These are phyloP conservation scores for Microdochium nivale DNA, from an alignment of 2,329 filamentous ascomycete species.

Conservation along the genomic window DNA sequence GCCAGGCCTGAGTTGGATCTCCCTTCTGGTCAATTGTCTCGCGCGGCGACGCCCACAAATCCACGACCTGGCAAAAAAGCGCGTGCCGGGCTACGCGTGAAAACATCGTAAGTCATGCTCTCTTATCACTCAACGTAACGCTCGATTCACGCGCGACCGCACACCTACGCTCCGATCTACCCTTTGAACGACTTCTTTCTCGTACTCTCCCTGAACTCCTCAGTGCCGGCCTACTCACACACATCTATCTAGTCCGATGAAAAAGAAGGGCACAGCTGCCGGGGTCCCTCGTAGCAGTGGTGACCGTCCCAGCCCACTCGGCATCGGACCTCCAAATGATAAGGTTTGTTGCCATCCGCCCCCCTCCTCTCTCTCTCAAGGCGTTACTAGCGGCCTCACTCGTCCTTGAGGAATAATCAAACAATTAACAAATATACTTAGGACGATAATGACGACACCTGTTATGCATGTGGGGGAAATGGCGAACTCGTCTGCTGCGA, in stretches of 20 bases:
- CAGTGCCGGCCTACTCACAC: too few species aligned
- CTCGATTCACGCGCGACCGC: not conserved
- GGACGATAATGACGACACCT: constrained; percentile 83
- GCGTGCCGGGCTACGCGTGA: constrained; percentile 54
- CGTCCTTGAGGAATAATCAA: not conserved
- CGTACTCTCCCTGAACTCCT: too few species aligned
- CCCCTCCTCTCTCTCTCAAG: not conserved
- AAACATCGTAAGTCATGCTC: constrained; percentile 54
- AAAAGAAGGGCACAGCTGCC: constrained; percentile 64
- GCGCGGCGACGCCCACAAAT: constrained; percentile 50
- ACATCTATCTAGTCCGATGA: constrained; percentile 52
- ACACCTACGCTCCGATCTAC: constrained; percentile 2
- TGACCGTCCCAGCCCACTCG: constrained; percentile 25
- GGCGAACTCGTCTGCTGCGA: constrained; percentile 91
- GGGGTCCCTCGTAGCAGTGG: constrained; percentile 58
- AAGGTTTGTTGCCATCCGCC: constrained; percentile 2
- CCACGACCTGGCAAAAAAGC: constrained; percentile 50
- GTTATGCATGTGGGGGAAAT: constrained; percentile 73
- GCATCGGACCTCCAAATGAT: constrained; percentile 1
- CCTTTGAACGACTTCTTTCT: too few species aligned
- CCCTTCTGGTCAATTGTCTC: constrained; percentile 41
- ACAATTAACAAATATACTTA: constrained; percentile 11
- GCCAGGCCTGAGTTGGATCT: constrained; percentile 38
- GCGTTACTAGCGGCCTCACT: not conserved
- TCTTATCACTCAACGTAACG: constrained; percentile 6